phyloP scores from a whole-genome alignment of 75 land plant species.

The Cupressus sempervirens region DNA sequence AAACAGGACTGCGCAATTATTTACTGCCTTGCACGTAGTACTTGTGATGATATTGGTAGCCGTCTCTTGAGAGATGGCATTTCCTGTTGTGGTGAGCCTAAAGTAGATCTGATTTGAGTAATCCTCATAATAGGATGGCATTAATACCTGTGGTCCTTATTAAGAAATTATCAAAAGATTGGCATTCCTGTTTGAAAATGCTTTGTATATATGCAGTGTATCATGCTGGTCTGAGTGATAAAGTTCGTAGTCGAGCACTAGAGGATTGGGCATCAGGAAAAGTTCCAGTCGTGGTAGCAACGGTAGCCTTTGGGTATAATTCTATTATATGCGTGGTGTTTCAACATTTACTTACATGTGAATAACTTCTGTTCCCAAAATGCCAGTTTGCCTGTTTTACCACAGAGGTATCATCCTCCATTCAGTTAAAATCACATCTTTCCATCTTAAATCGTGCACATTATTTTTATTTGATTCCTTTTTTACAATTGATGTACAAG shows the following conservation, averaged over 20 bases:
- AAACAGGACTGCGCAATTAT: slow-evolving; percentile 64
- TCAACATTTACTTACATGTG: not conserved
- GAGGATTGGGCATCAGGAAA: slow-evolving; percentile 78
- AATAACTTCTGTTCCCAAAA: not conserved
- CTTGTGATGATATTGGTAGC: slow-evolving; percentile 70
- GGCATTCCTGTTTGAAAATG: not conserved
- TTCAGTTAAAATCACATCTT: not conserved
- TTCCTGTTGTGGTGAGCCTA: slow-evolving; percentile 56
- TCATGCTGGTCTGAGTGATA: slow-evolving; percentile 76
- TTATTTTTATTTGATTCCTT: not conserved
- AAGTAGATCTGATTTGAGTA: not conserved
- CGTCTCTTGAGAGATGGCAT: slow-evolving; percentile 59
- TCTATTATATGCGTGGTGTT: not conserved
- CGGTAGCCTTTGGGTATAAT: slow-evolving; percentile 82
- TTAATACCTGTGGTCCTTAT: not conserved
- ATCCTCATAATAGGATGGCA: not conserved
- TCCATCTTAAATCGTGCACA: not conserved
- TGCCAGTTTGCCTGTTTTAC: not conserved
- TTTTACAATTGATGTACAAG: not conserved
- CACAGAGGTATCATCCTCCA: not conserved
- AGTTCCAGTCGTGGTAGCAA: slow-evolving; percentile 83
- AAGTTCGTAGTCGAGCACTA: slow-evolving; percentile 57
- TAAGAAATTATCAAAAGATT: not conserved
- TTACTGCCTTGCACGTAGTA: slow-evolving; percentile 74
- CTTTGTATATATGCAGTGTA: slow-evolving; percentile 43